Evolutionary conservation across 1,139 yeast genomes (phyloP).

Genomic region (Geotrichum bryndzae): DNA sequence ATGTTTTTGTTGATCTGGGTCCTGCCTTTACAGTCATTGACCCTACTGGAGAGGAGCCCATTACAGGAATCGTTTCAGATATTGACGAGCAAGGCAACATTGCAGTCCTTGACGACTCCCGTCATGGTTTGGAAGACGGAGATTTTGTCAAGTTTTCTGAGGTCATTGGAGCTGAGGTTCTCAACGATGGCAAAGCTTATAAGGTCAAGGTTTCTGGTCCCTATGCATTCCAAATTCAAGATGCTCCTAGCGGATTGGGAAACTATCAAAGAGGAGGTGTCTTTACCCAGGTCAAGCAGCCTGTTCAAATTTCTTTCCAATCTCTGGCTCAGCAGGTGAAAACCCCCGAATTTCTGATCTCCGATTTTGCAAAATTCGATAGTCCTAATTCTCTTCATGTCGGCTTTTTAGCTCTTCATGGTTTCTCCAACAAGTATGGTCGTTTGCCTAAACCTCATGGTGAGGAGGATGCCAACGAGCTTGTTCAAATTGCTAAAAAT

Average conservation of each 20-base stretch:
- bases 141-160: slow-evolving; percentile 85
- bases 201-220: slow-evolving; percentile 89
- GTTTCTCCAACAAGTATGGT: slow-evolving; percentile 56
- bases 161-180: slow-evolving; percentile 57
- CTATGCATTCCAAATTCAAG: slow-evolving; percentile 72
- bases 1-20: slow-evolving; percentile 87
- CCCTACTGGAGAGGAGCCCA: slow-evolving; percentile 88
- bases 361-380: slow-evolving; percentile 92
- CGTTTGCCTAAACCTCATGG: slow-evolving; percentile 78
- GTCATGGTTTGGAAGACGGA: slow-evolving; percentile 94
- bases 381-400: slow-evolving; percentile 85
- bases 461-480: slow-evolving; percentile 66
- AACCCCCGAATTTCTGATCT: slow-evolving; percentile 70
- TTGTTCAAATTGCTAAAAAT: slow-evolving; percentile 52
- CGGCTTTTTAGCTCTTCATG: slow-evolving; percentile 85
- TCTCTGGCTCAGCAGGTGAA: slow-evolving; percentile 57
- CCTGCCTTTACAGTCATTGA: slow-evolving; percentile 72
- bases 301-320: slow-evolving; percentile 56
- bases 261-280: slow-evolving; percentile 77
- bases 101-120: slow-evolving; percentile 81
- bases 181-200: slow-evolving; percentile 67
- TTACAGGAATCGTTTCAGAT: slow-evolving; percentile 78
- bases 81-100: slow-evolving; percentile 87
- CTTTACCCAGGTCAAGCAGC: slow-evolving; percentile 88
- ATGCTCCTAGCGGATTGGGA: slow-evolving; percentile 47